Evolutionary conservation across 345 rosid species (phyloP), one percentile per base, ranked within the genome.

Genomic region (Linum trigynum): DNA sequence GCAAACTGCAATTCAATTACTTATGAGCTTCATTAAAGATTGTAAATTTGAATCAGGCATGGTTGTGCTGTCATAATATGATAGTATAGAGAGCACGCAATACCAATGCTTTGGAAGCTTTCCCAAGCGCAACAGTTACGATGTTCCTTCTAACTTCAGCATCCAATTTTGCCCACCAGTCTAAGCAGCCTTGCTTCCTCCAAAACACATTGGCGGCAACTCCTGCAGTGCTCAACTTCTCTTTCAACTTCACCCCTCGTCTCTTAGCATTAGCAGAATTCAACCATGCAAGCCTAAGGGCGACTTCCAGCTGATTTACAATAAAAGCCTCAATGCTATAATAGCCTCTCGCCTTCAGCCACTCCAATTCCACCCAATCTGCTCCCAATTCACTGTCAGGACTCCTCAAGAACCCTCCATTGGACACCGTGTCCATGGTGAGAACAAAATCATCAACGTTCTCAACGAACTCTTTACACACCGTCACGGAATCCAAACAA

Each of bases 291-390:
- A 92, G 63, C 78, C 98, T 89, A 86, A 92, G 62, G 17, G 88
- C 82, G 62, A 90, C 87, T 79, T 92, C 98, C 64, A 92, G 76
- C 79, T 90, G 79, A 72, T 88, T 92, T 4, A 82, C 98, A 39
- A 89, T 71, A 76, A 87, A 92, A 53, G 87, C 94, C 79, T 82
- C 95, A 43, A 90, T 56, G 63, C 81, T 83, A 56, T 92, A 92
- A 72, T 90, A 90, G 16, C 98, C 98, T 76, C 82, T 85, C 35
- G 82, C 82, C 78, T 86, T 92, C 60, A 92, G 78, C 98, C 98
- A 92, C 23, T 79, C 82, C 48, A 87, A 74, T 77, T 92, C 98
- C 62, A 85, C 84, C 97, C 98, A 92, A 69, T 87, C 81, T 5
- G 80, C 76, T 38, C 86, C 91, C 78, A 92, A 62, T 23, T 85